Base-by-base conservation (phyloP, 1,284 basidiomycete genomes). In the Cryptococcus deneoformans region DNA sequence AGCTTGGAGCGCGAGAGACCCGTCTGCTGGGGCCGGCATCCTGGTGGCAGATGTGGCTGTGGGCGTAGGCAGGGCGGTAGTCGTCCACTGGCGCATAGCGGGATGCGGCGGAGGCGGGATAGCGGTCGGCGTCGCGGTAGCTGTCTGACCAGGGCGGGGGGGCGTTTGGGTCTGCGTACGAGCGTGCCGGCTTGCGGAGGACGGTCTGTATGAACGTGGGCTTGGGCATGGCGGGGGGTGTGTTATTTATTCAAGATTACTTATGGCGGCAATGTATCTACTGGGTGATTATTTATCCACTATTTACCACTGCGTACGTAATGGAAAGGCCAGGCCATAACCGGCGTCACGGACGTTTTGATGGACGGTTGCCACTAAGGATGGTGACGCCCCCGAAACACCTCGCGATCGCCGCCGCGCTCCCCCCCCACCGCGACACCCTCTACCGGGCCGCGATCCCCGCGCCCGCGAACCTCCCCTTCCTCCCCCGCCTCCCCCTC, bases 401-500 rank as follows among this genome's bases (percentile, higher is more conserved):
- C 48, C 61, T 61, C 50, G 59, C 61, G 14, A 63, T 62, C 35
- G 50, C 59, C 42, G 57, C 63, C 20, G 37, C 52, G 35, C 48
- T 53, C 20, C 35, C 34, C 29, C 34, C 36, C n/a, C 29, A 29
- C 29, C 3, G 3, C 29, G 58, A 75, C 35, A 66, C 71, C 29
- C 66, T 76, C 16, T 76, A 75, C 52, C 59, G 75, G 37, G 75
- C 71, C 1, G 67, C 73, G 1, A 52, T 72, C 14, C 75, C 75
- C 0, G 64, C 63, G 0, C 53, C 58, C n/a, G 67, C 73, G 24
- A 76, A 75, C 52, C 60, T 71, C 6, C 54, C 67, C 5, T 75
- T 74, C 54, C 24, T 75, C 5, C 55, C 57, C 8, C 56, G 68
- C 8, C 73, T 86, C 10, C 68, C 84, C 0, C 77, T 84, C 12